Percentiles rank a stretch among this genome's conserved stretches.
phyloP scores from a whole-genome alignment of 2,329 filamentous ascomycete genomes.

The Chalaropsis ovoidea region DNA sequence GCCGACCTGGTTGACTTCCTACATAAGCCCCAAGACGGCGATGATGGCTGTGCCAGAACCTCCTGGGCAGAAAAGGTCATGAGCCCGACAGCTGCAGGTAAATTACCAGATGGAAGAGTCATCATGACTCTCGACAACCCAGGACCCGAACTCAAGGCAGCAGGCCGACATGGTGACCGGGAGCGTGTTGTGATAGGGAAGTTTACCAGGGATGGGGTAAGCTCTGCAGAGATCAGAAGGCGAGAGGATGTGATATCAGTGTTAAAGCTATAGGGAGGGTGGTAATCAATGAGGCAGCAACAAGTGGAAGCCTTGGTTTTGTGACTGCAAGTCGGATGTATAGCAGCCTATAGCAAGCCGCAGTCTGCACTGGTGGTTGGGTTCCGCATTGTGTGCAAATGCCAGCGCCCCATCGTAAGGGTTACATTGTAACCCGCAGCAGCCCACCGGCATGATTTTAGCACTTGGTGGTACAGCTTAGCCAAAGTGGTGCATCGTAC shows the following conservation, averaged over 20 bases:
- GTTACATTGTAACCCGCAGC: not conserved
- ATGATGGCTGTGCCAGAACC: constrained; percentile 38
- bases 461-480: not conserved
- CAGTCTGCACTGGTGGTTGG: not conserved
- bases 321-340: too few species aligned
- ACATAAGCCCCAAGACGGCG: constrained; percentile 33
- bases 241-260: constrained; percentile 1
- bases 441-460: not conserved
- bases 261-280: constrained; percentile 17
- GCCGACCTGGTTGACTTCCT: constrained; percentile 36
- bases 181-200: constrained; percentile 45
- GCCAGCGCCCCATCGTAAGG: not conserved
- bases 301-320: not conserved
- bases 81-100: constrained; percentile 42
- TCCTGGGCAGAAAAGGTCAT: constrained; percentile 54
- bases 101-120: constrained; percentile 39
- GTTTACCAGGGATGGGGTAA: constrained; percentile 18
- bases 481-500: not conserved
- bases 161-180: constrained; percentile 45
- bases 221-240: constrained; percentile 7
- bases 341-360: not conserved
- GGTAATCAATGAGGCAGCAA: not conserved
- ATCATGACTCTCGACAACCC: constrained; percentile 51
- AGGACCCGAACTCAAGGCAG: constrained; percentile 44
- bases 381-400: not conserved